These are phyloP conservation scores for Pyrus bretschneideri DNA, from an alignment of 306 rosid genomes.

Conservation along the genomic window DNA sequence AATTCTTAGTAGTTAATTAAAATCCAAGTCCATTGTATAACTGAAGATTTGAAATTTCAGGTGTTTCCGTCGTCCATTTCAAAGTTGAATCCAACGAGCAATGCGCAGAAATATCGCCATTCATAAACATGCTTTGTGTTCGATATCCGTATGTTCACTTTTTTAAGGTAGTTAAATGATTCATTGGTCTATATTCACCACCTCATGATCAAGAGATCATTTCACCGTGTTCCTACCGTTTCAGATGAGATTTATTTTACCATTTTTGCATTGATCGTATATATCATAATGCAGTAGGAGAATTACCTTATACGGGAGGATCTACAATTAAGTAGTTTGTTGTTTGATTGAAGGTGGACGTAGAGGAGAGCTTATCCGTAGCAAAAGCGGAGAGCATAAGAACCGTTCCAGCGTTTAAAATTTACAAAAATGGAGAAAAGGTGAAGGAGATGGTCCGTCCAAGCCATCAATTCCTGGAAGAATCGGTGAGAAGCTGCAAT, in stretches of 20 bases:
- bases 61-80: slow-evolving; percentile 72
- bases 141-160: slow-evolving; percentile 69
- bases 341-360: slow-evolving; percentile 50
- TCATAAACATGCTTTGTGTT: slow-evolving; percentile 71
- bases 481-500: slow-evolving; percentile 50
- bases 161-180: slow-evolving; percentile 46
- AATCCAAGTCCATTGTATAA: slow-evolving; percentile 11
- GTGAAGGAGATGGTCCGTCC: slow-evolving; percentile 79
- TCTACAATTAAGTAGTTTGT: background rate
- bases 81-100: slow-evolving; percentile 53
- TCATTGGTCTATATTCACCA: too few relatives aligned
- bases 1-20: background rate
- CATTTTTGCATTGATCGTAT: background rate
- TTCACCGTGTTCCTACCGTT: background rate
- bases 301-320: background rate
- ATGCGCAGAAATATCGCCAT: slow-evolving; percentile 72
- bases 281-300: background rate
- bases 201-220: background rate
- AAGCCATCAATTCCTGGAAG: slow-evolving; percentile 62
- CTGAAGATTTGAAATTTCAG: slow-evolving; percentile 39
- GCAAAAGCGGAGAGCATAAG: slow-evolving; percentile 69
- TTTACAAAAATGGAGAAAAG: slow-evolving; percentile 73
- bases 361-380: slow-evolving; percentile 56
- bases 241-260: background rate
- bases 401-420: slow-evolving; percentile 64